A percentile compares a stretch with the other conserved stretches of the same genome.
Evolutionary conservation across 352 stramenopile genomes (phyloP).

Genomic region (Phytophthora multivora): DNA sequence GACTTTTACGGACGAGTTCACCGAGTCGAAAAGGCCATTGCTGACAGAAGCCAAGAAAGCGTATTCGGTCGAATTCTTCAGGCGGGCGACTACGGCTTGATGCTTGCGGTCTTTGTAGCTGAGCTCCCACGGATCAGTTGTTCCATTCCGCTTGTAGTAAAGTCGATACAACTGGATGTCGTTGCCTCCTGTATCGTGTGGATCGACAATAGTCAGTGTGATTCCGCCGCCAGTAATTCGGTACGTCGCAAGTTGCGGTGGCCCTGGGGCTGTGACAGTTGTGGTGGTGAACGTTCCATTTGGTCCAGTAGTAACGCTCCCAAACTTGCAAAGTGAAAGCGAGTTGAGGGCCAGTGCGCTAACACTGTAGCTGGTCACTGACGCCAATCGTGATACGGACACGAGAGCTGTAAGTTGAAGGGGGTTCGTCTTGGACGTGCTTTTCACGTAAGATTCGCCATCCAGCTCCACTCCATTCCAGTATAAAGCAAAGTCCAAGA

Average conservation of each 20-base stretch:
- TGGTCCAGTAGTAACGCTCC: conserved; percentile 24
- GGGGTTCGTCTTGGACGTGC: conserved; percentile 11
- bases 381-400: conserved; percentile 33
- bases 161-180: conserved; percentile 44
- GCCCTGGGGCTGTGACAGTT: conserved; percentile 29
- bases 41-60: conserved; percentile 44
- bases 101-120: conserved; percentile 31
- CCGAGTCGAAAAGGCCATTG: conserved; percentile 52
- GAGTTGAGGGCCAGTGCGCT: conserved; percentile 44
- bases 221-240: conserved; percentile 55
- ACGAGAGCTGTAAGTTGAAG: conserved; percentile 36
- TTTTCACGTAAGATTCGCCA: conserved; percentile 17
- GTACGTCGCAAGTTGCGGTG: conserved; percentile 27
- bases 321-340: conserved; percentile 53
- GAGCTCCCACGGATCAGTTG: conserved; percentile 37
- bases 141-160: conserved; percentile 38
- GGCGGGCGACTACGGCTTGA: conserved; percentile 36
- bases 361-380: conserved; percentile 38
- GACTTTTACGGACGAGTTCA: conserved; percentile 41
- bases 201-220: conserved; percentile 46
- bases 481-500: conserved; percentile 49
- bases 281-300: conserved; percentile 31
- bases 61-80: conserved; percentile 41
- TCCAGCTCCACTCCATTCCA: conserved; percentile 38
- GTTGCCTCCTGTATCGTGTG: conserved; percentile 51